These are phyloP conservation scores for Ploettnerulaceae sp. DNA, from an alignment of 2,329 filamentous ascomycete genomes.

Conservation along the genomic window DNA sequence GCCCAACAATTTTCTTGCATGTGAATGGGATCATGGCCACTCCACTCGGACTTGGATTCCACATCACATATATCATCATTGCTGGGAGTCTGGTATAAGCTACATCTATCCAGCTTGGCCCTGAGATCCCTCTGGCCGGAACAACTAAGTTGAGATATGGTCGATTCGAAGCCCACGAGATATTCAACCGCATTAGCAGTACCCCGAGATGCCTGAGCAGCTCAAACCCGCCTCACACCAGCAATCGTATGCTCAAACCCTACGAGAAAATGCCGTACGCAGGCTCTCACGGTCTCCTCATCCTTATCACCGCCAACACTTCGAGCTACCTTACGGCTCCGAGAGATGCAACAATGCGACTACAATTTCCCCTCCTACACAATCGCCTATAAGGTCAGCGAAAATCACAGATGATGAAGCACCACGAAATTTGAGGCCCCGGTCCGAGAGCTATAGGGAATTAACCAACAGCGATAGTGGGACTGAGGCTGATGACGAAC, in stretches of 20 bases:
- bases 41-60: conserved; percentile 13
- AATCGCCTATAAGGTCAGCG: conserved; percentile 26
- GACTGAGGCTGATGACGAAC: conserved; percentile 92
- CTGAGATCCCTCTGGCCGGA: neutral
- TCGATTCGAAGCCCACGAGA: conserved; percentile 16
- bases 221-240: conserved; percentile 17
- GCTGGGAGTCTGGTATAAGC: no score
- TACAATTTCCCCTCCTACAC: conserved; percentile 21
- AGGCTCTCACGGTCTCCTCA: conserved; percentile 53
- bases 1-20: conserved; percentile 21
- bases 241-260: conserved; percentile 23
- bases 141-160: conserved; percentile 21
- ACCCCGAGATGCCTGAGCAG: conserved; percentile 28
- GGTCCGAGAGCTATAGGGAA: conserved; percentile 25
- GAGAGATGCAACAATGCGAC: conserved; percentile 33
- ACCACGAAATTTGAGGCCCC: conserved; percentile 17
- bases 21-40: conserved; percentile 21
- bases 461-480: conserved; percentile 76
- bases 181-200: conserved; percentile 15
- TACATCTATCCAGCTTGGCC: neutral
- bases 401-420: conserved; percentile 34
- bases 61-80: conserved; percentile 1
- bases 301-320: conserved; percentile 58
- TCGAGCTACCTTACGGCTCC: conserved; percentile 50
- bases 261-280: conserved; percentile 25